These are phyloP conservation scores for Tetrahymena borealis DNA, from an alignment of 73 alveolate species.

Conservation along the genomic window DNA sequence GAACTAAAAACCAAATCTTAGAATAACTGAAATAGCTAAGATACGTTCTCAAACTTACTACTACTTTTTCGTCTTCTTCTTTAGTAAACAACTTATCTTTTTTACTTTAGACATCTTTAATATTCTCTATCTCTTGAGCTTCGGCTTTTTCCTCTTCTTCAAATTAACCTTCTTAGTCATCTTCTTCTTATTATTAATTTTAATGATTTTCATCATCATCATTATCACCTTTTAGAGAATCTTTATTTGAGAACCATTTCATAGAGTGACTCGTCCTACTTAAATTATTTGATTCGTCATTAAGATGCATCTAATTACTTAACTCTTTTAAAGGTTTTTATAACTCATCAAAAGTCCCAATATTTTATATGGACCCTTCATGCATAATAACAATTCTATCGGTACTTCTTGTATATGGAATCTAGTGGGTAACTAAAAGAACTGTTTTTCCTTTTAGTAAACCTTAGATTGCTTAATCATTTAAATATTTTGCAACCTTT, in stretches of 20 bases:
- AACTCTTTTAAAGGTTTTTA: conserved; percentile 1
- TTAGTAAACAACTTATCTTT: neutral
- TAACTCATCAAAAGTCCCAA: neutral
- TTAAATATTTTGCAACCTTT: conserved; percentile 46
- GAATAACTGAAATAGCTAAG: neutral
- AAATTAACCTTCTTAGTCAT: neutral
- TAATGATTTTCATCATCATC: neutral
- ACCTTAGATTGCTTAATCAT: neutral
- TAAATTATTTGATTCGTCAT: neutral
- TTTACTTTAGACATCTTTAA: neutral
- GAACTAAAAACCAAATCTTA: neutral
- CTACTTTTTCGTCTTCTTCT: conserved; percentile 9
- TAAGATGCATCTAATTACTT: neutral
- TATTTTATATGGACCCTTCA: conserved; percentile 19
- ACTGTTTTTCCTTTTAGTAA: conserved; percentile 3
- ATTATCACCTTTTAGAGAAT: neutral
- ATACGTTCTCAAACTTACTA: neutral
- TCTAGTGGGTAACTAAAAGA: conserved; percentile 50
- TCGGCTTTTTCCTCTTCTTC: neutral
- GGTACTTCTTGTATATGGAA: conserved; percentile 19
- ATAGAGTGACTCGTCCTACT: neutral
- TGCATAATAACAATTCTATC: conserved; percentile 36
- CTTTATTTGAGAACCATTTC: neutral
- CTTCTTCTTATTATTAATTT: neutral
- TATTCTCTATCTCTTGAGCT: neutral